A percentile compares a stretch with the other conserved stretches of the same genome.
These are phyloP conservation scores for Solanum okadae DNA, from an alignment of 257 asterid species.

Conservation along the genomic window DNA sequence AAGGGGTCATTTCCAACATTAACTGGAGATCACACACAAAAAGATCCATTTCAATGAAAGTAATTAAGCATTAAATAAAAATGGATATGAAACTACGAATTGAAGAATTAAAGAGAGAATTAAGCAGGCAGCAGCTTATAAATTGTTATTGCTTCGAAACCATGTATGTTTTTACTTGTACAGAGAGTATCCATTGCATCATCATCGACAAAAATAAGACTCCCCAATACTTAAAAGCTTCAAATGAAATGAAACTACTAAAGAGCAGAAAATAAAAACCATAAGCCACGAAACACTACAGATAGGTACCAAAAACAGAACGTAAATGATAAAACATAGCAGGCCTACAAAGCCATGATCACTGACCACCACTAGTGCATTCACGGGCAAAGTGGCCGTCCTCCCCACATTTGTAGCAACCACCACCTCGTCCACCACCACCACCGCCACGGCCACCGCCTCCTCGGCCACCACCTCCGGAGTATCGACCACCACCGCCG, in stretches of 20 bases:
- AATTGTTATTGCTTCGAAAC: not conserved
- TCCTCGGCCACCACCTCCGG: not conserved
- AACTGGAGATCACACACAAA: not conserved
- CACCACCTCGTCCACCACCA: constrained; percentile 17
- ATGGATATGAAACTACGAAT: not conserved
- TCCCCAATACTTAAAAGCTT: not conserved
- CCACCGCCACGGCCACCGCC: constrained; percentile 19
- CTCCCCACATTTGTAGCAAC: constrained; percentile 43
- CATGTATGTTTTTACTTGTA: not conserved
- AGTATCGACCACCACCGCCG: constrained; percentile 16
- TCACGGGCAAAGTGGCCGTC: constrained; percentile 63
- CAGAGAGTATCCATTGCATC: not conserved
- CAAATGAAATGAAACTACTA: not conserved
- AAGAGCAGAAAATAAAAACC: not conserved
- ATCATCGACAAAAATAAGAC: not conserved
- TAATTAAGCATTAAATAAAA: not conserved
- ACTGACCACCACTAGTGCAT: constrained; percentile 35
- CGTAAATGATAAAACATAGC: not conserved
- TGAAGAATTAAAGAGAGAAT: not conserved
- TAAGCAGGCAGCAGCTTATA: not conserved
- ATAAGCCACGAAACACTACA: not conserved
- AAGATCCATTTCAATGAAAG: not conserved
- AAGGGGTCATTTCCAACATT: not conserved
- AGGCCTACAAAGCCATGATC: not conserved
- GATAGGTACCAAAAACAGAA: not conserved